Evolutionary conservation across 208 protist genomes (phyloP), one percentile per base, ranked within the genome.

Genomic region (Trypanosoma conorhini): DNA sequence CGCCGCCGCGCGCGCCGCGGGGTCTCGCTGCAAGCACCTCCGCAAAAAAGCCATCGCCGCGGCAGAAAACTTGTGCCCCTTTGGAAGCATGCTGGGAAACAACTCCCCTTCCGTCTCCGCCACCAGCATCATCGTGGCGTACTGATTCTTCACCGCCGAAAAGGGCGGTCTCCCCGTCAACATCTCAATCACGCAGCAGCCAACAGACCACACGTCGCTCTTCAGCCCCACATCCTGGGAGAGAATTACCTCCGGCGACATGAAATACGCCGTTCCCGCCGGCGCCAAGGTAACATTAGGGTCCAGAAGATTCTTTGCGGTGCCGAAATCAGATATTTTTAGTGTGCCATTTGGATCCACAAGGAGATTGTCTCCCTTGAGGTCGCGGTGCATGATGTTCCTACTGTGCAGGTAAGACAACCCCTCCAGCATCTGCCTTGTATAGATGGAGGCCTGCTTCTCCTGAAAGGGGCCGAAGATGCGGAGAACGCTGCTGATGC

Each of bases 311-410:
- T 85, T 66, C 65, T 85, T 71, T 24, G 91, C 86, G 0, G 88
- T 93, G 44, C 91, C 91, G 59, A 96, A 90, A 75, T 96, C 91
- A 12, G 88, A 89, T 46, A 96, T 86, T 74, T 96, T 96, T 21
- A 96, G 81, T 30, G 48, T 72, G 21, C 91, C 89, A 54, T 74
- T 66, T 24, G 87, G 79, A 44, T 93, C 87, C 17, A 97, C 77
- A 3, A 97, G 80, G 10, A 98, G 70, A 71, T 98, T 98, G 72
- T 98, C 93, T 9, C 91, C 86, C 71, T 98, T 98, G 17, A 98
- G 70, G 67, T 98, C 96, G 40, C 92, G 82, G 66, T 98, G 96
- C 19, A 95, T 71, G 54, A 98, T 94, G 55, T 79, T 72, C 50
- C 77, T 85, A 52, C 73, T 63, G 74, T 98, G 95, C 44, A 97